Percentiles rank a stretch among this genome's conserved stretches.
Conservation (phyloP, 75 land plant species). For the Pinus tabuliformis region DNA sequence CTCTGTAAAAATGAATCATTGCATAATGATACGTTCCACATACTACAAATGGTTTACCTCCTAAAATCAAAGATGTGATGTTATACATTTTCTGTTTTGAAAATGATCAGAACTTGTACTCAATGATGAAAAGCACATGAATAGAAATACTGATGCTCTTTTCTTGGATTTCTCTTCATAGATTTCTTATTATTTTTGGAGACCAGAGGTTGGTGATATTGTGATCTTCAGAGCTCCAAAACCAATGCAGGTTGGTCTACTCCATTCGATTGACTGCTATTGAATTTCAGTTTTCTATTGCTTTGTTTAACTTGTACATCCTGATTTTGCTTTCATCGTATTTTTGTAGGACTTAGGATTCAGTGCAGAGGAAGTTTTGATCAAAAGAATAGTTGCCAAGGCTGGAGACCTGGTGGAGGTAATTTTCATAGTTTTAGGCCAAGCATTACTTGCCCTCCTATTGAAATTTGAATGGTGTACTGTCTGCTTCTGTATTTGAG, state of each 20-base stretch:
- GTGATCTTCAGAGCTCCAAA: conserved; percentile 47
- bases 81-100: background rate
- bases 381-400: conserved; percentile 57
- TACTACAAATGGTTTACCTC: too few species aligned
- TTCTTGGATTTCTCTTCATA: conserved; percentile 7
- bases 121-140: background rate
- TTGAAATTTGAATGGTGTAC: background rate
- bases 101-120: background rate
- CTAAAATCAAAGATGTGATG: background rate
- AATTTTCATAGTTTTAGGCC: background rate
- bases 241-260: conserved; percentile 26
- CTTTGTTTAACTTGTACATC: conserved; percentile 3
- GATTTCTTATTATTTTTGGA: conserved; percentile 57
- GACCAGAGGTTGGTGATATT: conserved; percentile 49
- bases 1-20: too few species aligned
- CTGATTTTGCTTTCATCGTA: background rate
- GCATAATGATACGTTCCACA: too few species aligned
- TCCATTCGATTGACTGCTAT: background rate
- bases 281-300: background rate
- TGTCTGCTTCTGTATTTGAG: background rate
- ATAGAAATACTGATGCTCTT: background rate
- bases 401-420: conserved; percentile 65
- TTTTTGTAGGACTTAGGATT: conserved; percentile 26
- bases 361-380: conserved; percentile 39
- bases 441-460: background rate